Evolutionary conservation across 352 stramenopile species (phyloP).

Genomic region (Pythium diclinum): DNA sequence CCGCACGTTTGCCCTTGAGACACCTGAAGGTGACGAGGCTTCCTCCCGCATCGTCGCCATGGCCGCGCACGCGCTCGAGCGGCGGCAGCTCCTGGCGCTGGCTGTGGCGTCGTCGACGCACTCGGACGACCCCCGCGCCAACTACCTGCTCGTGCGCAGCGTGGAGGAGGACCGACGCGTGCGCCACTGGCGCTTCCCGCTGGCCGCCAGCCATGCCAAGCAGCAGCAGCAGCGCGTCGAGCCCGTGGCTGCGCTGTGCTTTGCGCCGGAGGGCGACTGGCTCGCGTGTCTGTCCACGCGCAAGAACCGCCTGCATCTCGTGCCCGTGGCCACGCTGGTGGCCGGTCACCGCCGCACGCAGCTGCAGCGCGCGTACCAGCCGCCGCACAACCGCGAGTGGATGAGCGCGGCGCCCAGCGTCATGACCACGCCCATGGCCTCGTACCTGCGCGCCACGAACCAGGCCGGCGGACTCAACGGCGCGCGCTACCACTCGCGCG

Average conservation of each 20-base stretch:
- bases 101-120: conserved; percentile 31
- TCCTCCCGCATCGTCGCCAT: conserved; percentile 48
- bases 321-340: conserved; percentile 67
- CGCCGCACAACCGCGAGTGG: conserved; percentile 58
- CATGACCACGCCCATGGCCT: conserved; percentile 83
- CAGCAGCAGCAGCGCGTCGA: conserved; percentile 47
- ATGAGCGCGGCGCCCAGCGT: conserved; percentile 66
- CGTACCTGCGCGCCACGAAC: conserved; percentile 79
- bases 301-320: conserved; percentile 76
- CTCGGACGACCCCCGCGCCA: conserved; percentile 22
- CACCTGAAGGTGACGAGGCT: neutral
- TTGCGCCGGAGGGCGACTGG: conserved; percentile 85
- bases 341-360: conserved; percentile 49
- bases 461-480: conserved; percentile 75
- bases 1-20: conserved; percentile 47
- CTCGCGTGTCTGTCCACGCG: conserved; percentile 66
- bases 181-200: conserved; percentile 67
- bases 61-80: conserved; percentile 65
- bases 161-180: conserved; percentile 71
- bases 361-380: conserved; percentile 52
- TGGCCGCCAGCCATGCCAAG: conserved; percentile 58
- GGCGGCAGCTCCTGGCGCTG: conserved; percentile 72
- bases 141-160: conserved; percentile 66
- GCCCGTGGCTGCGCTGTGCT: conserved; percentile 63
- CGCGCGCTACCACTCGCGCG: conserved; percentile 77